phyloP scores from a whole-genome alignment of 202 grass and related monocot genomes.

The Setaria viridis region DNA sequence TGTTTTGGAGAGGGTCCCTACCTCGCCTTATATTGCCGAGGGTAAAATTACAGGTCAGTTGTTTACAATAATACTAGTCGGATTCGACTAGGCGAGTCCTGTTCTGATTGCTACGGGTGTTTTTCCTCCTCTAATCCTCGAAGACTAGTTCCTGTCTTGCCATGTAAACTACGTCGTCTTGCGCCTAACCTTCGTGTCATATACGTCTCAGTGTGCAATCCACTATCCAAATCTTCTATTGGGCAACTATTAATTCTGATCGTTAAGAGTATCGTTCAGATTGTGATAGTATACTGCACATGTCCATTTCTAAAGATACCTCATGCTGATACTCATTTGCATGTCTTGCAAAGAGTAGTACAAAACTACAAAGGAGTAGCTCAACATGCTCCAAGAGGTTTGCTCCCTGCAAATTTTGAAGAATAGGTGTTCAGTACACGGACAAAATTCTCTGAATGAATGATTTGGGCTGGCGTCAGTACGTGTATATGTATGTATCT shows the following conservation, averaged over 20 bases:
- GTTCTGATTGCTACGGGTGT: too few relatives aligned
- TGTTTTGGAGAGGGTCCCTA: too few relatives aligned
- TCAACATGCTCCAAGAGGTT: slow-evolving; percentile 4
- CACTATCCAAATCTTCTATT: too few relatives aligned
- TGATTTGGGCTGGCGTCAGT: slow-evolving; percentile 1
- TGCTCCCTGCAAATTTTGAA: background rate
- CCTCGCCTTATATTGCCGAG: too few relatives aligned
- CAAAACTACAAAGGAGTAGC: background rate
- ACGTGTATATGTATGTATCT: background rate
- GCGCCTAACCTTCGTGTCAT: too few relatives aligned
- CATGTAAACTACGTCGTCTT: too few relatives aligned
- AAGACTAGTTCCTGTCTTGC: too few relatives aligned
- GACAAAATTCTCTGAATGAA: slow-evolving; percentile 27
- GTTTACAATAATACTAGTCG: too few relatives aligned
- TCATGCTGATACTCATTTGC: background rate
- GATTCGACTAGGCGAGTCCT: too few relatives aligned
- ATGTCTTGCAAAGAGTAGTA: background rate
- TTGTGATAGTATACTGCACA: slow-evolving; percentile 8
- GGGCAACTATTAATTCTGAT: background rate
- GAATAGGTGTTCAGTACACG: background rate
- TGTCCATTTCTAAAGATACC: background rate
- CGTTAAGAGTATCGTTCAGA: slow-evolving; percentile 31
- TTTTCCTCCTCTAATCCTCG: too few relatives aligned
- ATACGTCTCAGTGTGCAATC: too few relatives aligned
- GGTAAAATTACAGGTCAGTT: too few relatives aligned